Evolutionary conservation across 768 basidiomycete genomes (phyloP), one percentile per base, ranked within the genome.

Genomic region (Crassisporium funariophilum): DNA sequence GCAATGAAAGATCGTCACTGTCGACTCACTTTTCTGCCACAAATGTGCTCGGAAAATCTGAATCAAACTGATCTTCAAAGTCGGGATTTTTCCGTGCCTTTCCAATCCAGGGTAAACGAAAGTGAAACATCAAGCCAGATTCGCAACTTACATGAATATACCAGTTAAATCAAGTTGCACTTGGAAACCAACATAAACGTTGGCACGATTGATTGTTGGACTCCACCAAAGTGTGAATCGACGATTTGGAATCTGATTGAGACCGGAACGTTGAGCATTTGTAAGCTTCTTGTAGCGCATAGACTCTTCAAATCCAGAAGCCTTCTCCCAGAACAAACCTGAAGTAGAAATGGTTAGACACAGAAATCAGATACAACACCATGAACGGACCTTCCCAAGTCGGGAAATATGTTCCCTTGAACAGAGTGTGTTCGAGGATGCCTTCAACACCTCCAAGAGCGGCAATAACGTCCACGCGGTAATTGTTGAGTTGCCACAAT

Each of bases 21-120:
- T 50, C 46, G 54, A 82, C 87, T 67, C 66, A 86, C 95, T 98
- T 75, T 99, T 98, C 73, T 99, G 97, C 97, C 97, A 98, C 73
- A 99, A 82, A 69, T 99, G 97, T 33, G 97, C 97, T 75, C 97
- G 91, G 91, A 99, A 98, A 60, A 99, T 97, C 63, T 98, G 97
- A 58, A 99, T 99, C 73, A 98, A 83, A 70, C 91, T 94, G 73
- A 99, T 99, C 76, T 98, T 98, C 55, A 98, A 73, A 2, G 95
- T 97, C 10, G 94, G 94, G 53, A 98, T 95, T 75, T 99, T 98
- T 59, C 95, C 95, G 69, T 97, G 95, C 88, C 88, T 88, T 54
- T 23, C 24, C 41, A 21, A 37, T 15, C 25, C 20, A 54, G 19
- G 53, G 33, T 29, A 16, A 27, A 45, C 21, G 23, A n/a, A 21